Evolutionary conservation across 345 rosid genomes (phyloP).

Genomic region (Sisymbrium irio): DNA sequence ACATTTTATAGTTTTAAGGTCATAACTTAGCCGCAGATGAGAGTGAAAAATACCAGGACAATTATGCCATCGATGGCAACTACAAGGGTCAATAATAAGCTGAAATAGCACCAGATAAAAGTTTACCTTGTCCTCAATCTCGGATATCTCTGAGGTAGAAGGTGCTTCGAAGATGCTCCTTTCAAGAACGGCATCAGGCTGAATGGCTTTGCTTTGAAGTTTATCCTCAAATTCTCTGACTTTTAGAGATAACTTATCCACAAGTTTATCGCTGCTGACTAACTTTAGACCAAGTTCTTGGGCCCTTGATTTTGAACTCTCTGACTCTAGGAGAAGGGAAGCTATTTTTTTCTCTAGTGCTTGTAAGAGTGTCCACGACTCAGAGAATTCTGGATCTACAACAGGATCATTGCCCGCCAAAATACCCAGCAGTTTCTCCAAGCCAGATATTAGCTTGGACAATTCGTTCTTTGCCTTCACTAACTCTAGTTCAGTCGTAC

Average conservation of each 20-base stretch:
- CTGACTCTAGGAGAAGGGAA: slow-evolving; percentile 51
- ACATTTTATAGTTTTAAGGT: neutral
- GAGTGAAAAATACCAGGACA: neutral
- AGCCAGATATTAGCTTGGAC: slow-evolving; percentile 45
- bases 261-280: slow-evolving; percentile 58
- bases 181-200: slow-evolving; percentile 63
- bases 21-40: neutral
- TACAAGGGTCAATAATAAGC: neutral
- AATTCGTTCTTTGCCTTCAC: slow-evolving; percentile 55
- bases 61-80: neutral
- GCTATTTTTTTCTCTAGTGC: slow-evolving; percentile 51
- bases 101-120: slow-evolving; percentile 2
- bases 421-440: slow-evolving; percentile 50
- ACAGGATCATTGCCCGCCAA: slow-evolving; percentile 46
- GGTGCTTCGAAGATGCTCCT: slow-evolving; percentile 71
- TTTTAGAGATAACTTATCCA: slow-evolving; percentile 59
- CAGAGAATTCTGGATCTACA: slow-evolving; percentile 42
- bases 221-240: slow-evolving; percentile 65
- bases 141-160: slow-evolving; percentile 77
- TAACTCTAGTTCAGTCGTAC: slow-evolving; percentile 35
- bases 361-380: slow-evolving; percentile 44
- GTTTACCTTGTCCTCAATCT: slow-evolving; percentile 75
- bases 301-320: slow-evolving; percentile 54
- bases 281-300: slow-evolving; percentile 66
- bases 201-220: slow-evolving; percentile 41